Conservation (phyloP, 1,284 basidiomycete genomes). For the Cutaneotrichosporon cutaneum region DNA sequence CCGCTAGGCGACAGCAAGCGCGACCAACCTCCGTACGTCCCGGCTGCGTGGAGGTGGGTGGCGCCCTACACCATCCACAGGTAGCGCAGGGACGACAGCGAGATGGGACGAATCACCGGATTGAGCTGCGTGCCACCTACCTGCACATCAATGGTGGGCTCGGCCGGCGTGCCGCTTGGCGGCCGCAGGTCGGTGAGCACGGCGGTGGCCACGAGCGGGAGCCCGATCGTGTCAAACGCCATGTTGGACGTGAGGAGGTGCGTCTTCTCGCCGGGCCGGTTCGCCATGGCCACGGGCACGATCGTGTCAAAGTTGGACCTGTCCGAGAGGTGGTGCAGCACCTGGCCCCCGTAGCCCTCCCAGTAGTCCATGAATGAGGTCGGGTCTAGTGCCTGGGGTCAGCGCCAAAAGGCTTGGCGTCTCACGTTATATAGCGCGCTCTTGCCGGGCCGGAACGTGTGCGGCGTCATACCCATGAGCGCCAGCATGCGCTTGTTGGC, state of each 20-base stretch:
- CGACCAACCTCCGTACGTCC: slow-evolving; percentile 14
- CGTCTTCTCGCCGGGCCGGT: slow-evolving; percentile 12
- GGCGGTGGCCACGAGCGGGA: slow-evolving; percentile 21
- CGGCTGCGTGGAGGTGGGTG: neutral
- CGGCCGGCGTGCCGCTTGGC: slow-evolving; percentile 1
- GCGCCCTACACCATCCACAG: slow-evolving; percentile 18
- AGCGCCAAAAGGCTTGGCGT: neutral
- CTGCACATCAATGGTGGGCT: slow-evolving; percentile 25
- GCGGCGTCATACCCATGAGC: slow-evolving; percentile 15
- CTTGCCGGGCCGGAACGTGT: slow-evolving; percentile 16
- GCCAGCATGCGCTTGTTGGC: slow-evolving; percentile 22
- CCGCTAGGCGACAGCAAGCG: neutral
- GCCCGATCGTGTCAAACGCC: slow-evolving; percentile 24
- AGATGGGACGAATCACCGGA: slow-evolving; percentile 20
- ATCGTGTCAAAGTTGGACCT: slow-evolving; percentile 19
- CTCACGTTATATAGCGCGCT: slow-evolving; percentile 21
- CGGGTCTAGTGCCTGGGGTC: slow-evolving; percentile 21
- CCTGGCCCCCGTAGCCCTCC: slow-evolving; percentile 23
- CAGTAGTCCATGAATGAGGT: slow-evolving; percentile 23
- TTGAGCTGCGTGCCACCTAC: slow-evolving; percentile 23
- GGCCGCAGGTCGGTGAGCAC: slow-evolving; percentile 18
- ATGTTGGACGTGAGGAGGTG: slow-evolving; percentile 19
- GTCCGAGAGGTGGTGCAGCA: slow-evolving; percentile 19
- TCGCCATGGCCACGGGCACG: slow-evolving; percentile 14
- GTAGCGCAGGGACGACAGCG: slow-evolving; percentile 20